Evolutionary conservation across 2,329 filamentous ascomycete species (phyloP), one percentile per base, ranked within the genome.

Genomic region (Fonsecaea nubica): DNA sequence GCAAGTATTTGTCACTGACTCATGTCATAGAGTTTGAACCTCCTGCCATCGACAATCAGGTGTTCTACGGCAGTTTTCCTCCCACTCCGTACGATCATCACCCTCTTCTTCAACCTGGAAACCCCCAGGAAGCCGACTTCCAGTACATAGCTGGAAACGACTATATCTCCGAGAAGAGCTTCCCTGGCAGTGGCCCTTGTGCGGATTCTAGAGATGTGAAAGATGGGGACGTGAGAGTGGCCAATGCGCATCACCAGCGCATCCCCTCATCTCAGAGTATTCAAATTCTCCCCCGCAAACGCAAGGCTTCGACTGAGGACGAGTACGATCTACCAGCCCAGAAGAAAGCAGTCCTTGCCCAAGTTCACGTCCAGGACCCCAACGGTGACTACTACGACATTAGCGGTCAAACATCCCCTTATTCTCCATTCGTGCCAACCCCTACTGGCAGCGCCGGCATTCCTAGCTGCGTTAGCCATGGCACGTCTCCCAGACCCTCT

Each of bases 331-430:
- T 80, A 54, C 81, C 82, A n/a, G 80, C 84, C 35, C 72, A 77
- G 12, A 86, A 86, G 75, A 79, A 81, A 56, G 75, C 72, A 21
- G 77, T 80, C 71, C 83, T 72, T 61, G 83, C 80, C 66, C 80
- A 85, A 77, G 73, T 74, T 36, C 70, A 67, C 12, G 62, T 72
- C 30, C 79, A 85, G 79, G 84, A 85, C 76, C 76, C 74, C 42
- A 83, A 83, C 53, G 87, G 86, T 72, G 80, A 81, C 56, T 89
- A 87, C 74, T 84, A 75, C 42, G 77, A 80, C 53, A 71, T 81
- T 72, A 82, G 85, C 69, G 82, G 82, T 13, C 77, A 77, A 8
- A 71, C 72, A 32, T 76, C 77, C 10, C 78, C 82, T 8, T 85
- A 82, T 73, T 83, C 83, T 21, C 78, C 82, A 3, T 85, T 84